A percentile compares a stretch with the other conserved stretches of the same genome.
Conservation (phyloP, 306 rosid species). For the Prunus armeniaca region DNA sequence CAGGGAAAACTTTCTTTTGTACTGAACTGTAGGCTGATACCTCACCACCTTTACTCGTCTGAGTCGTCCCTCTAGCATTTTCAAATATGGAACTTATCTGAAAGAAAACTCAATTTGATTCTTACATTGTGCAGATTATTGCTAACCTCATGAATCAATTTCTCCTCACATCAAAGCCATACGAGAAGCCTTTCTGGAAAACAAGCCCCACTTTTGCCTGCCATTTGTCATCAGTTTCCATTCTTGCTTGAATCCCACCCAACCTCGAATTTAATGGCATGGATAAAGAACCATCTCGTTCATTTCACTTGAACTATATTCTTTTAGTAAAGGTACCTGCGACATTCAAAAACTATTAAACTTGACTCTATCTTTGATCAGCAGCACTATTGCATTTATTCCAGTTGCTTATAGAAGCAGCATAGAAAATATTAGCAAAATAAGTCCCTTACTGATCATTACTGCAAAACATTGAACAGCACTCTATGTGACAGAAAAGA, state of each 20-base stretch:
- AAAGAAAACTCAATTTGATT: not conserved
- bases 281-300: not conserved
- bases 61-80: not conserved
- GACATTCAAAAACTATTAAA: not conserved
- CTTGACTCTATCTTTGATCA: not conserved
- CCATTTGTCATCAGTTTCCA: not conserved
- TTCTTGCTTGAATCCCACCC: not conserved
- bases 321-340: not conserved
- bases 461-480: not conserved
- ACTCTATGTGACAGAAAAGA: not conserved
- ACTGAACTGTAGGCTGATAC: not conserved
- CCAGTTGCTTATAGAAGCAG: not conserved
- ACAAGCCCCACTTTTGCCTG: not conserved
- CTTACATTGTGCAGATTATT: not conserved
- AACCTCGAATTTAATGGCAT: not conserved
- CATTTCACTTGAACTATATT: not conserved
- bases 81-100: not conserved
- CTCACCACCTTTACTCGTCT: not conserved
- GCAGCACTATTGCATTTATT: not conserved
- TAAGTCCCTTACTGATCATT: not conserved
- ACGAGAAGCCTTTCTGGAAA: not conserved
- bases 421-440: not conserved
- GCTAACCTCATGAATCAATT: not conserved
- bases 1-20: not conserved
- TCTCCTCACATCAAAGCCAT: not conserved